Evolutionary conservation across 1,284 basidiomycete species (phyloP).

Genomic region (Papiliotrema nemorosa): DNA sequence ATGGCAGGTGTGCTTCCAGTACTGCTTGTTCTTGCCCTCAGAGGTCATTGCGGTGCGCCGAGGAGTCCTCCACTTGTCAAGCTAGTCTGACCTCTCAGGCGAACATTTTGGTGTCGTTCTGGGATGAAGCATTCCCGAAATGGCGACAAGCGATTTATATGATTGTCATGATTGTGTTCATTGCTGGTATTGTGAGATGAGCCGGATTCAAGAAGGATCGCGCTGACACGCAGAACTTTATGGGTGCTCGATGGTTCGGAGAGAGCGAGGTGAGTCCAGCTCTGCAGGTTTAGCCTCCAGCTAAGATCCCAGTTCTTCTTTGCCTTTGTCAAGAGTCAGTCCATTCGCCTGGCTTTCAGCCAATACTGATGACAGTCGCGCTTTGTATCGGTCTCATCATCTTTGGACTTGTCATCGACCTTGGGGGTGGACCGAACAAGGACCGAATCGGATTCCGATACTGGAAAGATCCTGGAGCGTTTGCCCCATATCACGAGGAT

Average conservation of each 20-base stretch:
- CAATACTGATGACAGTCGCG: conserved; percentile 52
- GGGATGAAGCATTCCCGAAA: conserved; percentile 54
- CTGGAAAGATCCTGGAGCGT: conserved; percentile 50
- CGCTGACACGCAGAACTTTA: conserved; percentile 15
- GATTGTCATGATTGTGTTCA: background rate
- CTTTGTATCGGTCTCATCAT: conserved; percentile 60
- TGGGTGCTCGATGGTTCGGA: conserved; percentile 48
- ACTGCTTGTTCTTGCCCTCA: conserved; percentile 61
- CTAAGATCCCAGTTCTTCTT: conserved; percentile 55
- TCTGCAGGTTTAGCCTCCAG: background rate
- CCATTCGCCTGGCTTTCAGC: conserved; percentile 37
- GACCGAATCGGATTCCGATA: conserved; percentile 39
- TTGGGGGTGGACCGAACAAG: conserved; percentile 41
- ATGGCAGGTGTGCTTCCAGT: conserved; percentile 49
- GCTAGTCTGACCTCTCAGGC: conserved; percentile 26
- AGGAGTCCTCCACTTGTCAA: too few relatives aligned
- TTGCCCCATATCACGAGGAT: conserved; percentile 48
- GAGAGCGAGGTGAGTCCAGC: conserved; percentile 57
- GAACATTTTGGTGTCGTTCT: conserved; percentile 68
- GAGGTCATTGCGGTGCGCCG: conserved; percentile 71
- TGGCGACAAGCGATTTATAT: background rate
- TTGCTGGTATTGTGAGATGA: background rate
- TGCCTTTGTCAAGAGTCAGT: conserved; percentile 61
- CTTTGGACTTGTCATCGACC: conserved; percentile 59
- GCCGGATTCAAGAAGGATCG: background rate